Evolutionary conservation across 768 basidiomycete genomes (phyloP), one percentile per base, ranked within the genome.

Genomic region (Tricholoma flavovirens): DNA sequence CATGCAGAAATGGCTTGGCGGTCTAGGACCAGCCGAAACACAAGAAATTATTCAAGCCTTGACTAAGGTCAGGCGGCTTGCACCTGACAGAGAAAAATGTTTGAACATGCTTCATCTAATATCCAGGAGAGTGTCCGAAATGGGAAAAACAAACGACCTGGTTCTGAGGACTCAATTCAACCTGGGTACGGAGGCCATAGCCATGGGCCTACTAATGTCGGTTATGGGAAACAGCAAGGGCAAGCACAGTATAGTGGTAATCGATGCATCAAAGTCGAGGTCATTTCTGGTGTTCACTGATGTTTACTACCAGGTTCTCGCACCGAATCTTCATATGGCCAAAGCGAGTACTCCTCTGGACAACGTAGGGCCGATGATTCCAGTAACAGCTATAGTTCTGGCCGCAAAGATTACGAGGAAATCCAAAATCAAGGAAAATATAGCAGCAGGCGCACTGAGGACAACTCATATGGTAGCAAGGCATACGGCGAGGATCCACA

Each of bases 101-200:
- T 14, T 17, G 7, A 22, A 22, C 12, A 26, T 33, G 50, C 29
- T 52, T 12, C 48, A 21, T 8, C 51, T 26, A 9, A 10, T 55
- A 19, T 26, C 24, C 56, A 83, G 80, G 78, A 83, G 56, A 79
- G 77, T 56, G 81, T 85, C 15, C 70, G 79, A 32, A 69, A 76
- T 2, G 79, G 80, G 43, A 79, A 73, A 61, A 85, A 85, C 65
- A 83, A 84, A 61, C 77, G 82, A 15, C 71, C 78, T 15, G 79
- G 78, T 48, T 75, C 78, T 14, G 79, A 82, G 40, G 70, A 71
- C 26, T 67, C 74, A 45, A 59, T 64, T 42, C 75, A 78, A 60
- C 62, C 71, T 48, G 73, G 75, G 15, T 75, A 74, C 51, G 73
- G 70, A n/a, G 70, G 52, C 9, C 59, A 57, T 36, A 57, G 49